Evolutionary conservation across 2,329 filamentous ascomycete genomes (phyloP).

Genomic region (Aspergillus tubingensis): DNA sequence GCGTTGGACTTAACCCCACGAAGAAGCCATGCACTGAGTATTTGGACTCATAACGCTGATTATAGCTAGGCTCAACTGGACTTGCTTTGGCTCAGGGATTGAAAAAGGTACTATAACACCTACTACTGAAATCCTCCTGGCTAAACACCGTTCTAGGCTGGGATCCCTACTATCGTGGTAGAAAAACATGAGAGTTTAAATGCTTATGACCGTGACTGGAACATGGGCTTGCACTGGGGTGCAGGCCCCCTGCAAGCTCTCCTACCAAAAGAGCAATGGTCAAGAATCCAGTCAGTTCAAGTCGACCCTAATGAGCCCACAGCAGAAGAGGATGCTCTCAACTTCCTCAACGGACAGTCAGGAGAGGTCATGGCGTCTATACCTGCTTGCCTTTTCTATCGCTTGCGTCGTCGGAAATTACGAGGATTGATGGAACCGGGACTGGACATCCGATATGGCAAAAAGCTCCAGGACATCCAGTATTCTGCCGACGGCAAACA

Average conservation of each 20-base stretch:
- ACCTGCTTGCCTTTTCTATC: slow-evolving; percentile 29
- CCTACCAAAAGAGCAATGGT: slow-evolving; percentile 28
- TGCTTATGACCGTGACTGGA: slow-evolving; percentile 32
- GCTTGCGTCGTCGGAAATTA: slow-evolving; percentile 33
- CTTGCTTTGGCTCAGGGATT: slow-evolving; percentile 46
- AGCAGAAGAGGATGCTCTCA: slow-evolving; percentile 22
- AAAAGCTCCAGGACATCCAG: slow-evolving; percentile 18
- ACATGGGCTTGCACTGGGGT: slow-evolving; percentile 39
- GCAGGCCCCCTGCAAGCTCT: slow-evolving; percentile 23
- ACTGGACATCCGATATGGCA: slow-evolving; percentile 29
- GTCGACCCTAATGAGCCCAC: slow-evolving; percentile 31
- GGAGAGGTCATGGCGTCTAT: slow-evolving; percentile 30
- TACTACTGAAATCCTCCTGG: not conserved
- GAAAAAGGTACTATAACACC: slow-evolving; percentile 34
- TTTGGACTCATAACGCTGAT: not conserved
- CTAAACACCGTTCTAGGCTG: slow-evolving; percentile 16
- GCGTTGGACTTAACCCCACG: not conserved
- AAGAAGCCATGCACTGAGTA: not conserved
- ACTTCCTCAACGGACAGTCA: slow-evolving; percentile 29
- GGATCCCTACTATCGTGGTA: slow-evolving; percentile 27
- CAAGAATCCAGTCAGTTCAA: slow-evolving; percentile 28
- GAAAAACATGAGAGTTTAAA: slow-evolving; percentile 27
- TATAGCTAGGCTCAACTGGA: slow-evolving; percentile 41
- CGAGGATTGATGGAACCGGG: slow-evolving; percentile 29
- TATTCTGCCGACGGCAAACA: slow-evolving; percentile 20